Evolutionary conservation across 2,329 filamentous ascomycete species (phyloP).

Genomic region (Hypoxylon sp.): DNA sequence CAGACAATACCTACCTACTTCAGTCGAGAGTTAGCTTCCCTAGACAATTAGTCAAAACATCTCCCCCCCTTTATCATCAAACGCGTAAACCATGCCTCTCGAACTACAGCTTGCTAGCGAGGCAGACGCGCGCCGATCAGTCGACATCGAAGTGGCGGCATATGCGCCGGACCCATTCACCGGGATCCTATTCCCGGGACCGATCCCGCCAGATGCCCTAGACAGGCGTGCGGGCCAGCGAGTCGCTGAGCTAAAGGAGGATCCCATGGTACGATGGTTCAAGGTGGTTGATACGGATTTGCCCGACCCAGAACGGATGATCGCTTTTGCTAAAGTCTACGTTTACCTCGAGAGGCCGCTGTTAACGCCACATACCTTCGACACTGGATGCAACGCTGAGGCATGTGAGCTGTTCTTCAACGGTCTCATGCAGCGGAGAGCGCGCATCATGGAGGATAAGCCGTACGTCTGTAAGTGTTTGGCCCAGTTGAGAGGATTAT

Average conservation of each 20-base stretch:
- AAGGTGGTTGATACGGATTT: slow-evolving; percentile 56
- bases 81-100: slow-evolving; percentile 57
- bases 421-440: slow-evolving; percentile 42
- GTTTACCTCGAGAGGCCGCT: slow-evolving; percentile 46
- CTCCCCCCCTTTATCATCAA: neutral
- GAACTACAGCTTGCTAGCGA: slow-evolving; percentile 55
- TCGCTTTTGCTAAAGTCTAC: slow-evolving; percentile 56
- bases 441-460: slow-evolving; percentile 44
- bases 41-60: neutral
- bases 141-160: slow-evolving; percentile 58
- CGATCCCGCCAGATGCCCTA: slow-evolving; percentile 48
- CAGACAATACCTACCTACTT: neutral
- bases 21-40: slow-evolving; percentile 6
- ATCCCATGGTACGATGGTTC: slow-evolving; percentile 50
- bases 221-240: slow-evolving; percentile 47
- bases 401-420: slow-evolving; percentile 55
- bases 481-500: neutral
- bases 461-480: slow-evolving; percentile 52
- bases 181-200: slow-evolving; percentile 55
- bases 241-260: slow-evolving; percentile 42
- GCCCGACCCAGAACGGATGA: slow-evolving; percentile 49
- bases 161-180: slow-evolving; percentile 55
- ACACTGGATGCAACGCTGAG: slow-evolving; percentile 51
- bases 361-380: slow-evolving; percentile 43
- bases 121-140: slow-evolving; percentile 56